A percentile compares a stretch with the other conserved stretches of the same genome.
phyloP scores from a whole-genome alignment of 2,329 filamentous ascomycete species.

The Ceratocystis lukuohia region DNA sequence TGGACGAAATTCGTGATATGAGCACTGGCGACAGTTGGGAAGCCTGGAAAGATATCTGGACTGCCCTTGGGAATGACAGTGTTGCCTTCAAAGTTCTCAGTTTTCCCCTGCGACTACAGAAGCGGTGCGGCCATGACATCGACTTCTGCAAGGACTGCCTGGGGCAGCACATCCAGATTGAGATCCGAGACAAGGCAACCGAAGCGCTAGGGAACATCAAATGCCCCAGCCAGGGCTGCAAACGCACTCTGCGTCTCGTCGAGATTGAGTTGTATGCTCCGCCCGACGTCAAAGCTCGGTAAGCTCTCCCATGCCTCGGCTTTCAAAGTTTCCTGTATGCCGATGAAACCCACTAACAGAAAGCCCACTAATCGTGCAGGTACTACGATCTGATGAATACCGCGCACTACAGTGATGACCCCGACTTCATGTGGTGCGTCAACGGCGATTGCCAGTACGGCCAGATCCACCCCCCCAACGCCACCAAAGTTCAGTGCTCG shows the following conservation, averaged over 20 bases:
- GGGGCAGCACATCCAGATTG: background rate
- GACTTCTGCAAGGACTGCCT: constrained; percentile 11
- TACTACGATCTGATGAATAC: constrained; percentile 2
- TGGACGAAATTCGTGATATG: constrained; percentile 10
- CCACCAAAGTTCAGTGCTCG: constrained; percentile 54
- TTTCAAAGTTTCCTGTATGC: background rate
- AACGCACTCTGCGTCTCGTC: background rate
- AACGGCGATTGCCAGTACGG: constrained; percentile 56
- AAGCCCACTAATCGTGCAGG: background rate
- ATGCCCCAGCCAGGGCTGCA: background rate
- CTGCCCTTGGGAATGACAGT: background rate
- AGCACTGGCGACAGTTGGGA: background rate
- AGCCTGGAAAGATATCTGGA: constrained; percentile 3
- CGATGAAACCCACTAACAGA: no score
- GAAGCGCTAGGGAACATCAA: background rate
- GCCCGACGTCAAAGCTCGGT: background rate
- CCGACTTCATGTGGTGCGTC: constrained; percentile 59
- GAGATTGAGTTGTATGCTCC: constrained; percentile 10
- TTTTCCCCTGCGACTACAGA: background rate
- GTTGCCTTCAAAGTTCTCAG: background rate
- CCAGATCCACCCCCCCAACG: constrained; percentile 52
- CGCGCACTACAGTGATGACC: constrained; percentile 36
- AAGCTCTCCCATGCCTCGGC: background rate
- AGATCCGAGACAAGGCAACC: background rate
- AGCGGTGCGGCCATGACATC: background rate